These are phyloP conservation scores for Sanghuangporus baumii DNA, from an alignment of 1,284 basidiomycete species.

Conservation along the genomic window DNA sequence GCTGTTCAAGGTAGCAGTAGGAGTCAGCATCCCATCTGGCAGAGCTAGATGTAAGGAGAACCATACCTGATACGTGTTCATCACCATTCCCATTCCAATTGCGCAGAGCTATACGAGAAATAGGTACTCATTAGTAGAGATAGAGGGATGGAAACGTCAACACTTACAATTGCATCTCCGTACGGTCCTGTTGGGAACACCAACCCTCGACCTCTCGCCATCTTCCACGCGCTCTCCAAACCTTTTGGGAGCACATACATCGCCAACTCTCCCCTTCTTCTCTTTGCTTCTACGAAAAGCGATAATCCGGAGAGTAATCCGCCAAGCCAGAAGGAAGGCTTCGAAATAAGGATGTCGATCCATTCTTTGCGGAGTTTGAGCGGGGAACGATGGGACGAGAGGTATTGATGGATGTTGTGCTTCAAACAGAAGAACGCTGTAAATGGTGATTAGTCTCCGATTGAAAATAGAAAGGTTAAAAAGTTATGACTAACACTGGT, in stretches of 20 bases:
- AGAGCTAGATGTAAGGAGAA: background rate
- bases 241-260: conserved; percentile 96
- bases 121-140: conserved; percentile 7
- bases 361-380: conserved; percentile 44
- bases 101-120: conserved; percentile 44
- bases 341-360: conserved; percentile 55
- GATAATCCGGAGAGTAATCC: conserved; percentile 77
- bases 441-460: background rate
- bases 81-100: conserved; percentile 86
- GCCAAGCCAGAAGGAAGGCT: conserved; percentile 68
- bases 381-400: conserved; percentile 34
- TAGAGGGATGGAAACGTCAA: conserved; percentile 8
- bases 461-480: background rate
- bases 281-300: conserved; percentile 83
- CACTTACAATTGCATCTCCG: conserved; percentile 59
- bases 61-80: conserved; percentile 57
- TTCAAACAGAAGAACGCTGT: conserved; percentile 75
- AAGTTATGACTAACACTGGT: conserved; percentile 58
- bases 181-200: conserved; percentile 72
- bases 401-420: conserved; percentile 48
- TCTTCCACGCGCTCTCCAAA: conserved; percentile 83
- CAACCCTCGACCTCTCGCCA: conserved; percentile 70
- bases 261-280: conserved; percentile 78
- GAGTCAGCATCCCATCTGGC: conserved; percentile 17
- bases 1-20: conserved; percentile 44